Percentiles rank a stretch among this genome's conserved stretches.
Conservation (phyloP, 2,329 filamentous ascomycete genomes). For the Arachnomyces sp. region DNA sequence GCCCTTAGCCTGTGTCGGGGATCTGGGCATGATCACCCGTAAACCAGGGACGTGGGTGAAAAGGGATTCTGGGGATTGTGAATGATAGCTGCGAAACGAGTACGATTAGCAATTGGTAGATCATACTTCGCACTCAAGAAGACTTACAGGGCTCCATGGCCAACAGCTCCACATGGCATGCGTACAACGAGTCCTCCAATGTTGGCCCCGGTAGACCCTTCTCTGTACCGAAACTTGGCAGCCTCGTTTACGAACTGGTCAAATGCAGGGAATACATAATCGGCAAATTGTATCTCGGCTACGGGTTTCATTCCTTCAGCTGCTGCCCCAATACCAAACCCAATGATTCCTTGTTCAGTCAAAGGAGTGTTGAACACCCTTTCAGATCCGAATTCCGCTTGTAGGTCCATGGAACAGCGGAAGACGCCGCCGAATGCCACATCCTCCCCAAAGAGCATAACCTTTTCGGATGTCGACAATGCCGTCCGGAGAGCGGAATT, state of each 20-base stretch:
- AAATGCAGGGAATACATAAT: slow-evolving; percentile 88
- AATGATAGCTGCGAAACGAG: slow-evolving; percentile 54
- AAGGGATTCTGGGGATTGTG: slow-evolving; percentile 79
- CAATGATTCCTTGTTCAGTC: slow-evolving; percentile 88
- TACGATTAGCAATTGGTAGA: no score
- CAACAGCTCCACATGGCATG: slow-evolving; percentile 86
- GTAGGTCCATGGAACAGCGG: slow-evolving; percentile 82
- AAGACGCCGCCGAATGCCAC: slow-evolving; percentile 97
- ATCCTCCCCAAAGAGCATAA: slow-evolving; percentile 91
- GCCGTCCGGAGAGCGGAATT: slow-evolving; percentile 82
- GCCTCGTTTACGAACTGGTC: slow-evolving; percentile 93
- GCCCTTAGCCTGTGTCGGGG: slow-evolving; percentile 81
- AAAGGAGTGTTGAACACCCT: slow-evolving; percentile 95
- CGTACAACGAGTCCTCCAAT: slow-evolving; percentile 76
- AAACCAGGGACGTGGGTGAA: slow-evolving; percentile 85
- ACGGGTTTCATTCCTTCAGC: slow-evolving; percentile 88
- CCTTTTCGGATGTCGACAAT: slow-evolving; percentile 72
- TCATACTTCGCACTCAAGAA: slow-evolving; percentile 1
- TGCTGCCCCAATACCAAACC: slow-evolving; percentile 84
- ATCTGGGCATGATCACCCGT: slow-evolving; percentile 76
- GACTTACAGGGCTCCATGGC: slow-evolving; percentile 67
- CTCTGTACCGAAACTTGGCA: slow-evolving; percentile 76
- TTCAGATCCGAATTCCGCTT: slow-evolving; percentile 77
- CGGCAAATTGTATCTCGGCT: slow-evolving; percentile 92
- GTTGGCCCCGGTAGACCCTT: slow-evolving; percentile 56